phyloP scores from a whole-genome alignment of 192 early-diverging fungal genomes.

The Backusella sp. region DNA sequence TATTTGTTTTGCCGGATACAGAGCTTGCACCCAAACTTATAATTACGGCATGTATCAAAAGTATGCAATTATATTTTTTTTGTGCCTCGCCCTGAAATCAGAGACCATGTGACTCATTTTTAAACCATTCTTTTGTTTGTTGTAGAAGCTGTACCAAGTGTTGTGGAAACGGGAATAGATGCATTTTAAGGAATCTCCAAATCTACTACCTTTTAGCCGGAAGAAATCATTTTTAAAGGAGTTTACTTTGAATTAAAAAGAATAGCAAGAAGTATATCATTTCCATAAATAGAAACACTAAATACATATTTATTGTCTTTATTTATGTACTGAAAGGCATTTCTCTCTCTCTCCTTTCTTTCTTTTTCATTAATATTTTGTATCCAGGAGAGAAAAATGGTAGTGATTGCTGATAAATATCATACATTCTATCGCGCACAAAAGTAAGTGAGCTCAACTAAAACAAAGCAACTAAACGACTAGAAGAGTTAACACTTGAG shows the following conservation, averaged over 20 bases:
- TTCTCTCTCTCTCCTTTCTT: not conserved
- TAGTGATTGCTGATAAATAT: not conserved
- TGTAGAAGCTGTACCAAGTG: not conserved
- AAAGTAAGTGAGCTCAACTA: not conserved
- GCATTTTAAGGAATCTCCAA: not conserved
- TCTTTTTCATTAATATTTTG: not conserved
- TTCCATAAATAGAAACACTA: constrained; percentile 1
- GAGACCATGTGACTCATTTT: not conserved
- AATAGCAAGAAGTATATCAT: not conserved
- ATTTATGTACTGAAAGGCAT: not conserved
- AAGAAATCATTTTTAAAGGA: not conserved
- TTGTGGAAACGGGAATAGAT: not conserved
- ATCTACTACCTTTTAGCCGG: not conserved
- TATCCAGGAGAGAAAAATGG: not conserved
- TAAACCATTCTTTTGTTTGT: not conserved
- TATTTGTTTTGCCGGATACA: no score
- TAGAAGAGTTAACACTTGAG: not conserved
- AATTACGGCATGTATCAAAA: no score
- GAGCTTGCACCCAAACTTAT: no score
- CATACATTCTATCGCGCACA: not conserved
- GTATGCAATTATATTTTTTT: not conserved
- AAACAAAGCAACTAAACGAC: not conserved
- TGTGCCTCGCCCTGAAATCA: not conserved
- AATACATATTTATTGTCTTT: not conserved
- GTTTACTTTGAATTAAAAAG: not conserved